Conservation (phyloP, 345 rosid genomes). For the Gynandropsis gynandra region DNA sequence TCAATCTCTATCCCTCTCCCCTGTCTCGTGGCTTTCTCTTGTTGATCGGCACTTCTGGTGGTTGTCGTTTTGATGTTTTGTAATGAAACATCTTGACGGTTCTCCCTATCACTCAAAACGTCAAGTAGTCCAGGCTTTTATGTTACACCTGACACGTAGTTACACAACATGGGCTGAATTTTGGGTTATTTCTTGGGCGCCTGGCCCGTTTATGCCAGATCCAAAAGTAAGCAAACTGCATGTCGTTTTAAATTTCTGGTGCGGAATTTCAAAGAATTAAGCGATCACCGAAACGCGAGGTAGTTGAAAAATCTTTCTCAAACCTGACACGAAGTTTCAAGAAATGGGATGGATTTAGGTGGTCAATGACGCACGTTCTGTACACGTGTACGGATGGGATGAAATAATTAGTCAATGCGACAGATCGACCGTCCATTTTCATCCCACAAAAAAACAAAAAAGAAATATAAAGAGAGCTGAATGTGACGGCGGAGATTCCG, state of each 20-base stretch:
- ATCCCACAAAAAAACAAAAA: background rate
- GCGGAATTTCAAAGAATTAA: background rate
- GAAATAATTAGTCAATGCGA: background rate
- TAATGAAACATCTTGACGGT: conserved; percentile 17
- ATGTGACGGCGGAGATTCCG: conserved; percentile 3
- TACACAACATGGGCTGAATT: background rate
- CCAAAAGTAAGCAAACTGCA: background rate
- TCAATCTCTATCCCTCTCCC: conserved; percentile 5
- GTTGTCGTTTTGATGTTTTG: conserved; percentile 6
- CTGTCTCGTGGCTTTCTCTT: conserved; percentile 11
- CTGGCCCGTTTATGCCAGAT: no score
- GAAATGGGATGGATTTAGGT: conserved; percentile 5
- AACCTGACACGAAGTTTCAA: background rate
- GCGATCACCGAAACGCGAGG: background rate
- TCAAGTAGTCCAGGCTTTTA: conserved; percentile 2
- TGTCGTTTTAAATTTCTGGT: background rate
- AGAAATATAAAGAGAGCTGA: background rate
- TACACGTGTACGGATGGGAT: background rate
- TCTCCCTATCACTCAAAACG: background rate
- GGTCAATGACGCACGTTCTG: conserved; percentile 26
- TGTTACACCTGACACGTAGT: conserved; percentile 2
- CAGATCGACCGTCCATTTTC: conserved; percentile 17
- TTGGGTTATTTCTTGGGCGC: no score
- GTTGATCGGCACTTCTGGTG: conserved; percentile 13
- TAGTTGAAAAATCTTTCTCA: background rate